Evolutionary conservation across 441 rosid genomes (phyloP), one percentile per base, ranked within the genome.

Genomic region (Erodium texanum): DNA sequence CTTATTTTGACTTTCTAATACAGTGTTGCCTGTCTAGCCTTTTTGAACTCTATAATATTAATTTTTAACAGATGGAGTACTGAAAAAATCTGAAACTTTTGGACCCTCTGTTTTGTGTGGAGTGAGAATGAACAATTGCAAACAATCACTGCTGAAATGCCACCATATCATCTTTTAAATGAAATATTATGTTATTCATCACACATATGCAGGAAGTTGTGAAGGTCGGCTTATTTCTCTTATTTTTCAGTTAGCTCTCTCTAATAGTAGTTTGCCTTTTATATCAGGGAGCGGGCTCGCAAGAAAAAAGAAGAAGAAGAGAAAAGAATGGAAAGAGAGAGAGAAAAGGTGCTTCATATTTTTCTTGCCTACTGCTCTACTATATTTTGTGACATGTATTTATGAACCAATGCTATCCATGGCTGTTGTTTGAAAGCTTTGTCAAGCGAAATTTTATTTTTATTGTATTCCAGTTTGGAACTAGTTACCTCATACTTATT

Each of bases 301-400:
- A 86, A 85, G 80, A 94, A 94, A 87, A 92, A 89, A 76, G 98
- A 88, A 78, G 97, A 92, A 81, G 97, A 89, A 79, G 99, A 94
- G 68, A 94, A 76, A 80, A 86, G 81, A 75, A 83, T 72, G 85
- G 98, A 94, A 84, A 88, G 89, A 79, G 97, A 92, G 75, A 84
- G 77, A 71, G 99, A 92, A 78, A 94, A 92, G 98, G 99, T 92
- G 27, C 41, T 65, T 43, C 41, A 68, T 48, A 20, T 38, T 65
- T 64, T 24, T 68, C 64, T 70, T 75, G 24, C 3, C 50, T 29
- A 14, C n/a, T 48, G 64, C 20, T 68, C 43, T 38, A 14, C 10
- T 38, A 9, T 38, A 38, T 3, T 38, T 38, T 38, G 12, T 38
- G 43, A 38, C 14, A 38, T 9, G 43, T 38, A 38, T 38, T 38